These are phyloP conservation scores for Aureobasidium mangrovei DNA, from an alignment of 2,329 filamentous ascomycete species.

Conservation along the genomic window DNA sequence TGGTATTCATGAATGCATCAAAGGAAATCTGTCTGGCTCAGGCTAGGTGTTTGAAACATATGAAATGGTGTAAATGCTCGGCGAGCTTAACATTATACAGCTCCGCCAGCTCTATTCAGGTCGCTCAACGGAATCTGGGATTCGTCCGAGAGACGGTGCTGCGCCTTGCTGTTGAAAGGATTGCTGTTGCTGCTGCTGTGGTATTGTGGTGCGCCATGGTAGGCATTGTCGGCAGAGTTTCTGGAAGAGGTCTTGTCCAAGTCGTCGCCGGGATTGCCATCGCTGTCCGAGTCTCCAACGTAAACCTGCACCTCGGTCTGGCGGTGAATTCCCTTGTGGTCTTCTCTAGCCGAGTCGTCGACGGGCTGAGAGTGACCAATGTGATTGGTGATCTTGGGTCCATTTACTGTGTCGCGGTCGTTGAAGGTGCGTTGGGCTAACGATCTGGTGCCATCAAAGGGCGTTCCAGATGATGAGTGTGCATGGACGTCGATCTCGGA, in stretches of 20 bases:
- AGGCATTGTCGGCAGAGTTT: neutral
- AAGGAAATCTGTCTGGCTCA: slow-evolving; percentile 8
- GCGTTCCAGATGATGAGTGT: neutral
- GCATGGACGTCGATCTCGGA: slow-evolving; percentile 7
- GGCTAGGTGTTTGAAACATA: neutral
- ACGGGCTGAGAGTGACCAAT: neutral
- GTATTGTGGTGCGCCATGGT: neutral
- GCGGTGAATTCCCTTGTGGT: slow-evolving; percentile 5
- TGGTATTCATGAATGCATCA: slow-evolving; percentile 7
- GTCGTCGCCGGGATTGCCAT: neutral
- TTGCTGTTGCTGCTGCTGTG: slow-evolving; percentile 2
- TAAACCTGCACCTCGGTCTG: slow-evolving; percentile 12
- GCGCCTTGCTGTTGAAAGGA: neutral
- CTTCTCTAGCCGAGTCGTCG: neutral
- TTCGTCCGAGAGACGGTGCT: neutral
- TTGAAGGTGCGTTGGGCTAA: neutral
- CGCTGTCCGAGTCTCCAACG: slow-evolving; percentile 12
- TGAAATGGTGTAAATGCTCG: neutral
- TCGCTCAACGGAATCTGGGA: slow-evolving; percentile 13
- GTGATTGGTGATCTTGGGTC: neutral
- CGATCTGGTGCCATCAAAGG: neutral
- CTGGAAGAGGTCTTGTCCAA: neutral
- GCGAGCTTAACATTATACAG: neutral
- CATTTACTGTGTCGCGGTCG: slow-evolving; percentile 5
- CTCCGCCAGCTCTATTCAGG: neutral